Conservation (phyloP, 2,329 filamentous ascomycete species). For the Juglanconis oblonga region DNA sequence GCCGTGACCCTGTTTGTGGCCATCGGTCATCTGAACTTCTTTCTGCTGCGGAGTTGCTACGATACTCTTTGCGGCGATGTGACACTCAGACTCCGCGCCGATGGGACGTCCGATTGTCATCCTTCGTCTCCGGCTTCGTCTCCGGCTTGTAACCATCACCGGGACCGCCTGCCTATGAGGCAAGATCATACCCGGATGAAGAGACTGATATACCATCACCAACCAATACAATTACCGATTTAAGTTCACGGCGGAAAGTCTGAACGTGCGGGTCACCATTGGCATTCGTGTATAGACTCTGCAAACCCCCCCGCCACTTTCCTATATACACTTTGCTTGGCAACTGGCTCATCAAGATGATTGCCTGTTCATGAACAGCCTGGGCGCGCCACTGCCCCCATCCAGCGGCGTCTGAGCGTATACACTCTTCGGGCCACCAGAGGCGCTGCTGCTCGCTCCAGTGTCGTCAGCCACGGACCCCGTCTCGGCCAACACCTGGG, state of each 20-base stretch:
- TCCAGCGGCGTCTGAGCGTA: conserved; percentile 17
- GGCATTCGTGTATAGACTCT: too few relatives aligned
- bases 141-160: too few relatives aligned
- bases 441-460: conserved; percentile 1
- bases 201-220: too few relatives aligned
- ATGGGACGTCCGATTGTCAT: neutral
- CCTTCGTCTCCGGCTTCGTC: too few relatives aligned
- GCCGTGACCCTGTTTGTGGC: neutral
- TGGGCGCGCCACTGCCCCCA: conserved; percentile 17
- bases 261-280: too few relatives aligned
- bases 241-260: too few relatives aligned
- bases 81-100: neutral
- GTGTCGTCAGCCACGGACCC: neutral
- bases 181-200: too few relatives aligned
- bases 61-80: neutral
- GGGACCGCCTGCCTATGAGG: too few relatives aligned
- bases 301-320: neutral
- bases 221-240: too few relatives aligned
- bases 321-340: neutral
- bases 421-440: neutral
- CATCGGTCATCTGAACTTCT: neutral
- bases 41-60: neutral
- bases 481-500: conserved; percentile 35
- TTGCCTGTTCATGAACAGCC: conserved; percentile 23
- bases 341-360: neutral